Conservation (phyloP, 2,329 filamentous ascomycete genomes). For the Aspergillus sojae region DNA sequence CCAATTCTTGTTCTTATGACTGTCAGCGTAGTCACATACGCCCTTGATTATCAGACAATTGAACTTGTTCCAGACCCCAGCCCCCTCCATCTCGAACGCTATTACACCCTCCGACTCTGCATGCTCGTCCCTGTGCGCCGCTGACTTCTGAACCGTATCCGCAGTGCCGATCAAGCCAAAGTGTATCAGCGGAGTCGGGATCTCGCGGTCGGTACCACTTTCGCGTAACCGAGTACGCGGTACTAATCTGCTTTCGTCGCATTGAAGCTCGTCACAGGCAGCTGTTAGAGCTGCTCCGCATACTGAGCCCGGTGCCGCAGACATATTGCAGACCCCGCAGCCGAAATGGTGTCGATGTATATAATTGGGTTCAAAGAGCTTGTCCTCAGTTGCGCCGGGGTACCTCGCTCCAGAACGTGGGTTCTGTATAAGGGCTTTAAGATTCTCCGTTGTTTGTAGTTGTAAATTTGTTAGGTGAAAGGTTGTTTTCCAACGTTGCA, state of each 20-base stretch:
- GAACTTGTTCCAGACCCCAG: conserved; percentile 38
- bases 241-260: conserved; percentile 10
- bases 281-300: background rate
- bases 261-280: conserved; percentile 32
- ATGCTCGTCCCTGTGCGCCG: conserved; percentile 31
- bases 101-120: conserved; percentile 25
- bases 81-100: conserved; percentile 42
- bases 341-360: background rate
- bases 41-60: conserved; percentile 37
- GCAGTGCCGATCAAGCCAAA: conserved; percentile 39
- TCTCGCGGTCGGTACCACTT: conserved; percentile 13
- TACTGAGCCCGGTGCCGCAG: background rate
- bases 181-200: conserved; percentile 22
- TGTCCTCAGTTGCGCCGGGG: background rate
- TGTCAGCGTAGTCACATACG: conserved; percentile 46
- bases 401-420: background rate
- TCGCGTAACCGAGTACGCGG: background rate
- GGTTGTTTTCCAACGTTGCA: conserved; percentile 13
- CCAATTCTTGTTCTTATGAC: conserved; percentile 45
- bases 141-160: conserved; percentile 42
- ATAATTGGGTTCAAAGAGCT: background rate
- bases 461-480: background rate
- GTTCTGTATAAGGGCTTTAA: background rate
- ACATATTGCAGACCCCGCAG: background rate
- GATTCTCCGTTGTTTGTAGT: background rate